A percentile compares a stretch with the other conserved stretches of the same genome.
phyloP scores from a whole-genome alignment of 345 rosid species.

The Combretum micranthum region DNA sequence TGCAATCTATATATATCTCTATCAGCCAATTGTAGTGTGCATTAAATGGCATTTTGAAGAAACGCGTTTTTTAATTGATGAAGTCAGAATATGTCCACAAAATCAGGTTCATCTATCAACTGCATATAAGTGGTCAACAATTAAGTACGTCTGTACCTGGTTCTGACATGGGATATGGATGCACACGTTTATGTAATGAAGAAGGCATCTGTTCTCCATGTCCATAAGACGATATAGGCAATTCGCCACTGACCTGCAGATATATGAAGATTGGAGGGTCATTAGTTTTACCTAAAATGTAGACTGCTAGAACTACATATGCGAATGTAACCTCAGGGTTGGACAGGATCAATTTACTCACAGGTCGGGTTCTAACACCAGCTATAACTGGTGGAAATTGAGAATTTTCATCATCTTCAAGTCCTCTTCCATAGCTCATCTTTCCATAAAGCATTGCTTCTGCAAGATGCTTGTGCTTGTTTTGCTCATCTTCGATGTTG shows the following conservation, averaged over 20 bases:
- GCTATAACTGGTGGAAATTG: constrained; percentile 64
- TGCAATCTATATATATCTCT: too few species aligned
- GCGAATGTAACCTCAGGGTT: background rate
- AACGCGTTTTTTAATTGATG: too few species aligned
- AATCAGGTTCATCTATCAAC: too few species aligned
- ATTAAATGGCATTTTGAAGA: too few species aligned
- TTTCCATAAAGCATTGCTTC: constrained; percentile 92
- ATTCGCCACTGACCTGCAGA: constrained; percentile 85
- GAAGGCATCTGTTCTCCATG: constrained; percentile 61
- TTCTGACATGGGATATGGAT: constrained; percentile 83
- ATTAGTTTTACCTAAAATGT: background rate
- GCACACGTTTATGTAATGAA: constrained; percentile 76
- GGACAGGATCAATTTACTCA: constrained; percentile 17
- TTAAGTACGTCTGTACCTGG: constrained; percentile 36
- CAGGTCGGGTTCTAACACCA: constrained; percentile 67
- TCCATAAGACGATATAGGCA: constrained; percentile 53
- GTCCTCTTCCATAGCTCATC: constrained; percentile 98
- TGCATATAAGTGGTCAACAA: background rate
- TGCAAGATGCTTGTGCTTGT: constrained; percentile 54
- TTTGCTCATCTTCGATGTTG: constrained; percentile 72
- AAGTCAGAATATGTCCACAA: too few species aligned
- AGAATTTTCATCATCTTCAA: constrained; percentile 65
- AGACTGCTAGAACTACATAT: background rate
- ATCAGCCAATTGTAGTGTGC: too few species aligned
- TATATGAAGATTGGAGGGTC: background rate